These are phyloP conservation scores for Agrocybe pediades DNA, from an alignment of 768 basidiomycete genomes.

Conservation along the genomic window DNA sequence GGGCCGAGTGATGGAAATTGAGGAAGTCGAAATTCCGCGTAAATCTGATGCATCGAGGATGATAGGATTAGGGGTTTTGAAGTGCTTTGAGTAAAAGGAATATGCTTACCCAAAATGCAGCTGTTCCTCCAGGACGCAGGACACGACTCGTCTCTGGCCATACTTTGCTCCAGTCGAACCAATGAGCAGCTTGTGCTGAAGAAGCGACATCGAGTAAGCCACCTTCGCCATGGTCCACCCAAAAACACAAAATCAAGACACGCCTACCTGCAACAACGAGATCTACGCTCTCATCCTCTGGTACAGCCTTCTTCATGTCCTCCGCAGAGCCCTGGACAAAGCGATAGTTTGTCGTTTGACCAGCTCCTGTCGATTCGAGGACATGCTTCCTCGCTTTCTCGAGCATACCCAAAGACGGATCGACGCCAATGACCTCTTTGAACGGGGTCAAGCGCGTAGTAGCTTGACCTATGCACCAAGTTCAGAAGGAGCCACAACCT, in stretches of 20 bases:
- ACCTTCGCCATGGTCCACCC: not conserved
- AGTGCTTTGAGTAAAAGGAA: not conserved
- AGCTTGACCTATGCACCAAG: conserved; percentile 59
- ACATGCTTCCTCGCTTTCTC: conserved; percentile 41
- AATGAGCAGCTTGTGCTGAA: conserved; percentile 73
- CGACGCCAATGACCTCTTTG: conserved; percentile 65
- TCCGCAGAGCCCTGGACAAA: conserved; percentile 51
- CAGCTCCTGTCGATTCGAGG: conserved; percentile 5
- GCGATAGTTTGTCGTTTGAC: conserved; percentile 18
- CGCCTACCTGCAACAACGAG: conserved; percentile 63
- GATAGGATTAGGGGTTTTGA: not conserved
- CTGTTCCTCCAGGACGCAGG: conserved; percentile 61
- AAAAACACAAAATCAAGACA: not conserved
- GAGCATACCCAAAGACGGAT: conserved; percentile 77
- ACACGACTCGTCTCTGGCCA: conserved; percentile 71
- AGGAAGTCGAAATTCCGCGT: conserved; percentile 76
- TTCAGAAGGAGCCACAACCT: not conserved
- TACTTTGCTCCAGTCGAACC: conserved; percentile 75
- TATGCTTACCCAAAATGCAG: conserved; percentile 69
- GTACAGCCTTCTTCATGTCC: conserved; percentile 45
- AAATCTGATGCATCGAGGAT: conserved; percentile 35
- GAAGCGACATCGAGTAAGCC: not conserved
- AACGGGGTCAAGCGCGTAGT: conserved; percentile 61
- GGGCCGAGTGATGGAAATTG: conserved; percentile 57
- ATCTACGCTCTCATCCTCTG: conserved; percentile 57